Evolutionary conservation across 345 rosid species (phyloP).

Genomic region (Physaria fendleri): DNA sequence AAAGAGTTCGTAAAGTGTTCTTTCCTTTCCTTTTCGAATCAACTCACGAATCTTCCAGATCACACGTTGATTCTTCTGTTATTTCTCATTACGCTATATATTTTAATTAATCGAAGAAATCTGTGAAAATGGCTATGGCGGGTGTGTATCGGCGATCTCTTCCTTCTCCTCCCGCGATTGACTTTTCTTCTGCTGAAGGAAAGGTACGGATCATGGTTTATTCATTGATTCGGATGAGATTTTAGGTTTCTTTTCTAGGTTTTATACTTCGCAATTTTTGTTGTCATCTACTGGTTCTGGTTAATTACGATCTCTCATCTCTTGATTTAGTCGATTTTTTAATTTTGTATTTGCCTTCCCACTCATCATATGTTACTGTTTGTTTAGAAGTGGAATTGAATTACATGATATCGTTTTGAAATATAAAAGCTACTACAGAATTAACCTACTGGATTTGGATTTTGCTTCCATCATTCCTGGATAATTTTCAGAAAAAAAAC

Average conservation of each 20-base stretch:
- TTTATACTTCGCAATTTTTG: not conserved
- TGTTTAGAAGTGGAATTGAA: too few relatives aligned
- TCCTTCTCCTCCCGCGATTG: conserved; percentile 75
- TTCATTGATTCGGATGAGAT: not conserved
- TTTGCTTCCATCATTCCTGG: too few relatives aligned
- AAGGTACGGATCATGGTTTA: conserved; percentile 37
- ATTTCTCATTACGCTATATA: not conserved
- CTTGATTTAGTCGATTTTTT: conserved; percentile 5
- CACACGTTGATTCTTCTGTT: not conserved
- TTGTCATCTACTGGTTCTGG: not conserved
- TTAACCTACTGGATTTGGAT: too few relatives aligned
- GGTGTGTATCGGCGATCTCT: conserved; percentile 59
- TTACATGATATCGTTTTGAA: too few relatives aligned
- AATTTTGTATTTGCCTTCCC: not conserved
- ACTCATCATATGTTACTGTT: too few relatives aligned
- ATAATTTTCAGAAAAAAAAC: too few relatives aligned
- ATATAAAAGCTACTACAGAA: too few relatives aligned
- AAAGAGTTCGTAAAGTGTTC: not conserved
- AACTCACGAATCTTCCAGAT: conserved; percentile 3
- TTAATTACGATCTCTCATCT: not conserved
- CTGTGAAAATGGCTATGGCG: conserved; percentile 50
- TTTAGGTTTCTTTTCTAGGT: not conserved
- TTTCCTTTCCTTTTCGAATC: not conserved
- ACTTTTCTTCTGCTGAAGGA: conserved; percentile 76
- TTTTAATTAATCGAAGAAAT: not conserved